Evolutionary conservation across 1,139 yeast species (phyloP).

Genomic region (Candida neerlandica): DNA sequence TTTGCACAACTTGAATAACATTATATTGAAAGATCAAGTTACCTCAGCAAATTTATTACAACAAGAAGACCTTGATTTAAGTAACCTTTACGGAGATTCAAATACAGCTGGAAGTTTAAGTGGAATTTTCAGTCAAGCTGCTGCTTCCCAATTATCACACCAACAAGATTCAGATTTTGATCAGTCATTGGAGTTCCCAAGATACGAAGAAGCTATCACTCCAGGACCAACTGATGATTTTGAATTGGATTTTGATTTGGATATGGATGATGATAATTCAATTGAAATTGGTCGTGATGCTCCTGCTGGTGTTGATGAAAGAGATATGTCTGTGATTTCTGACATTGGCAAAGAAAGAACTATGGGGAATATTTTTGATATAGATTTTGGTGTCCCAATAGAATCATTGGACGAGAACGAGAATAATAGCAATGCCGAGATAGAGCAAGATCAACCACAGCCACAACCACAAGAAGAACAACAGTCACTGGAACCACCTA

Average conservation of each 20-base stretch:
- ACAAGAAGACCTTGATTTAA: conserved; percentile 65
- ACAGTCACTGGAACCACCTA: conserved; percentile 20
- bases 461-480: conserved; percentile 14
- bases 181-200: conserved; percentile 61
- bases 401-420: conserved; percentile 29
- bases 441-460: conserved; percentile 22
- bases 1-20: conserved; percentile 53
- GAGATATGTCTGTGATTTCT: conserved; percentile 31
- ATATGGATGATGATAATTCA: conserved; percentile 42
- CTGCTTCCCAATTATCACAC: conserved; percentile 9
- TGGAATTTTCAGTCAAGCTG: conserved; percentile 14
- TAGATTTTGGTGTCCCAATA: conserved; percentile 33
- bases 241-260: conserved; percentile 57
- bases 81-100: conserved; percentile 28
- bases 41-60: conserved; percentile 74
- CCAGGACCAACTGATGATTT: conserved; percentile 21
- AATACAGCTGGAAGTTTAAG: conserved; percentile 8
- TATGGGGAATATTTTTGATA: conserved; percentile 20
- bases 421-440: conserved; percentile 16
- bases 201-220: conserved; percentile 31
- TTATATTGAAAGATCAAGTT: conserved; percentile 74
- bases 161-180: conserved; percentile 29
- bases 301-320: conserved; percentile 18
- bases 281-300: conserved; percentile 54
- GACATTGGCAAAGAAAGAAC: conserved; percentile 28